These are phyloP conservation scores for Cylindrotheca fusiformis DNA, from an alignment of 108 stramenopile species.

Conservation along the genomic window DNA sequence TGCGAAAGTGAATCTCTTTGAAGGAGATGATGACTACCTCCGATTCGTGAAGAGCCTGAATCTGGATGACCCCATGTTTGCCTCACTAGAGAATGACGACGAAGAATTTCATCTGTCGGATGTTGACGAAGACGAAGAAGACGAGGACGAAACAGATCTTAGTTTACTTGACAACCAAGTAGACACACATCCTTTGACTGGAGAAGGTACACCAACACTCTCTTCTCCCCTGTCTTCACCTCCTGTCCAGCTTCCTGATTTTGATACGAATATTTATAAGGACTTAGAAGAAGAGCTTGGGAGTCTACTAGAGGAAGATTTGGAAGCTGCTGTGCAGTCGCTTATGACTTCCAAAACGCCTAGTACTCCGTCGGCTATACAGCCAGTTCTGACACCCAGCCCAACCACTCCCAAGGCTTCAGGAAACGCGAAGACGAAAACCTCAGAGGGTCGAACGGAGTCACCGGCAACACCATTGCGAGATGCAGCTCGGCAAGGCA, in stretches of 20 bases:
- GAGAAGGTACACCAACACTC: slow-evolving; percentile 8
- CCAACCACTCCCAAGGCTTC: not conserved
- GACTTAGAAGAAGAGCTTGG: slow-evolving; percentile 69
- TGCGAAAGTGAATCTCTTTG: not conserved
- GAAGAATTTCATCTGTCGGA: slow-evolving; percentile 30
- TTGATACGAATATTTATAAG: slow-evolving; percentile 26
- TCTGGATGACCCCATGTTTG: slow-evolving; percentile 17
- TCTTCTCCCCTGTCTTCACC: slow-evolving; percentile 15
- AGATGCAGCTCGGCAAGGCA: slow-evolving; percentile 22
- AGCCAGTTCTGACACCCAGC: not conserved
- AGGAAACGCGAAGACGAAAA: not conserved
- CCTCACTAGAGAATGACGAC: slow-evolving; percentile 23
- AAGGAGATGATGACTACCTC: slow-evolving; percentile 30
- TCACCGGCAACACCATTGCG: slow-evolving; percentile 34
- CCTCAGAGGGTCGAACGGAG: not conserved
- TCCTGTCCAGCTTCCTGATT: slow-evolving; percentile 8
- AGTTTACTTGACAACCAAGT: slow-evolving; percentile 21
- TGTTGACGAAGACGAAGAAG: slow-evolving; percentile 40
- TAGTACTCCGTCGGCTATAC: slow-evolving; percentile 14
- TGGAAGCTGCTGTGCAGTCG: slow-evolving; percentile 79
- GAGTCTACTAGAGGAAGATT: slow-evolving; percentile 75
- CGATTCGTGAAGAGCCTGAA: slow-evolving; percentile 27
- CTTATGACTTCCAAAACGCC: slow-evolving; percentile 47
- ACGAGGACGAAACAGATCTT: slow-evolving; percentile 33
- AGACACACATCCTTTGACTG: not conserved